Base-by-base conservation (phyloP, 345 rosid species). In the Firmiana major region DNA sequence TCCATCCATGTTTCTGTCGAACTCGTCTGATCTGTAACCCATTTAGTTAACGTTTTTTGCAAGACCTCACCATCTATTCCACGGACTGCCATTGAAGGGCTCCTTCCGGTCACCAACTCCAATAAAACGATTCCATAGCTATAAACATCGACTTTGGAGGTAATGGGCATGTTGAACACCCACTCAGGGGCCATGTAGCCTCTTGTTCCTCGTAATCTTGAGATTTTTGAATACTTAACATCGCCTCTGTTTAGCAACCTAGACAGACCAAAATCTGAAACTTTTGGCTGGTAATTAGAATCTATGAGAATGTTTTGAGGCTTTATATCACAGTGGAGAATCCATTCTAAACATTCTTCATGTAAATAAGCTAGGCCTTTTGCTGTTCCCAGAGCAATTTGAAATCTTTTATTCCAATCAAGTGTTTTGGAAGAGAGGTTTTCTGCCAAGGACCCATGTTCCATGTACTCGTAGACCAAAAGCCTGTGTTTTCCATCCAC, bases 71-170 rank as follows among this genome's bases (percentile, higher is more conserved):
- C 63, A 5, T 19, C 38, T 26, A 12, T 19, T 13, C 36, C 53
- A 9, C 22, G 53, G 2, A 67, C 2, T 22, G 24, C 45, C 71
- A 31, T 21, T 40, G 42, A 6, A 6, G 66, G 85, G 12, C 34
- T 65, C 12, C 19, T 40, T n/a, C 81, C 79, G 0, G 82, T 79
- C 7, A 84, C 66, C 73, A 86, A 63, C 72, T 84, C 83, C 71
- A 86, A 31, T 19, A 84, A 13, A 5, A 86, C 87, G 1, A 84
- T 75, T 1, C 83, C 89, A 36, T 78, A 86, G 73, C 87, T 84
- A 1, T 86, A 86, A 15, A 86, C 83, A 64, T 86, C 89, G 0
- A 79, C 89, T 63, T 86, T 86, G 21, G 83, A 79, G 5, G 89
- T 84, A 51, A 84, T 78, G 15, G 82, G 79, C 7, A 7, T 21